A percentile compares a stretch with the other conserved stretches of the same genome.
Conservation (phyloP, 2,329 filamentous ascomycete species). For the Alternaria angustiovoidea region DNA sequence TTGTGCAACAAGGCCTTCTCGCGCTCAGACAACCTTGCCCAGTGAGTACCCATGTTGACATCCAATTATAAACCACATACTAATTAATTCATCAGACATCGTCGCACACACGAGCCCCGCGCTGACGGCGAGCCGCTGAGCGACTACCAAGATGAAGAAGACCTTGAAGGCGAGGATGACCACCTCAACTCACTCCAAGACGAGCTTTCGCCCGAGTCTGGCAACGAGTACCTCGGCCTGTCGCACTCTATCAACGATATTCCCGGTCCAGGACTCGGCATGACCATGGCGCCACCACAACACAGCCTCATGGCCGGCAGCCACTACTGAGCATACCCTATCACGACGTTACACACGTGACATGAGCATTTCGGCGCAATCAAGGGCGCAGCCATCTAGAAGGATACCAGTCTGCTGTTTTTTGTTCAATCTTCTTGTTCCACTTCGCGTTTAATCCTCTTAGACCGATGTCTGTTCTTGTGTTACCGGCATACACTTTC, state of each 20-base stretch:
- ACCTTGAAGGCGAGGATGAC: slow-evolving; percentile 88
- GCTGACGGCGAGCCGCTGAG: slow-evolving; percentile 69
- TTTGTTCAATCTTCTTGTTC: slow-evolving; percentile 26
- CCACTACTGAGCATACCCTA: slow-evolving; percentile 48
- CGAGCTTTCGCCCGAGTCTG: slow-evolving; percentile 77
- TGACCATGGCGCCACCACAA: slow-evolving; percentile 54
- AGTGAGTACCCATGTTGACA: slow-evolving; percentile 66
- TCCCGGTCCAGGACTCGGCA: slow-evolving; percentile 43
- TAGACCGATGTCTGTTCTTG: slow-evolving; percentile 31
- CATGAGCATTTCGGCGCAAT: slow-evolving; percentile 37
- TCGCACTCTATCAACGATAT: slow-evolving; percentile 48
- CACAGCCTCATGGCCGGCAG: slow-evolving; percentile 55
- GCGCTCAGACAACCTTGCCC: slow-evolving; percentile 96
- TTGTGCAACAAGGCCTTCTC: slow-evolving; percentile 99
- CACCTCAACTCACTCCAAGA: slow-evolving; percentile 83
- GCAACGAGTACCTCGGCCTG: slow-evolving; percentile 64
- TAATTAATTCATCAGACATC: slow-evolving; percentile 65
- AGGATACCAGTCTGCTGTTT: slow-evolving; percentile 28
- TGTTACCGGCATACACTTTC: slow-evolving; percentile 23
- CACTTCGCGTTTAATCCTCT: slow-evolving; percentile 32
- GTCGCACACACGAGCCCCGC: slow-evolving; percentile 81
- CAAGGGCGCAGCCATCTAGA: slow-evolving; percentile 32
- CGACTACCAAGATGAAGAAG: slow-evolving; percentile 79
- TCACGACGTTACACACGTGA: slow-evolving; percentile 31
- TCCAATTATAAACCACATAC: slow-evolving; percentile 24